These are phyloP conservation scores for Cicer arietinum DNA, from an alignment of 306 rosid genomes.

Conservation along the genomic window DNA sequence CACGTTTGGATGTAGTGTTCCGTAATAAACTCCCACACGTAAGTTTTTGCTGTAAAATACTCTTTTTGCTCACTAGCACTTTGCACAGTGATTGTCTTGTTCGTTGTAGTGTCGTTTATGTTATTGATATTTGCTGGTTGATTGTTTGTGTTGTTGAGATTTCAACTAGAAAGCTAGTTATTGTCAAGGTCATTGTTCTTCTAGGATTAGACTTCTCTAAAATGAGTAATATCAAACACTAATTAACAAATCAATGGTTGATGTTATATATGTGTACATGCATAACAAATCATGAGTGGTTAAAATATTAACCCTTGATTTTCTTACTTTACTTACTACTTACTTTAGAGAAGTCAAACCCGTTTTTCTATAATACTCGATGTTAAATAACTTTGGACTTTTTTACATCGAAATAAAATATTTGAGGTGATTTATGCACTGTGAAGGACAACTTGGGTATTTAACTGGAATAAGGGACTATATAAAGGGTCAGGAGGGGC, in stretches of 20 bases:
- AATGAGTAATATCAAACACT: no score
- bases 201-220: no score
- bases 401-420: neutral
- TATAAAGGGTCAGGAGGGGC: constrained; percentile 27
- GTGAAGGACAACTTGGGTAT: constrained; percentile 24
- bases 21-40: constrained; percentile 97
- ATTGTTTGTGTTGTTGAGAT: constrained; percentile 14
- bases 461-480: constrained; percentile 14
- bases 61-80: constrained; percentile 26
- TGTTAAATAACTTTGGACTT: neutral
- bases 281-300: no score
- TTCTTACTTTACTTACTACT: no score
- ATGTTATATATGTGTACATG: no score
- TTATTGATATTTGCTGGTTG: constrained; percentile 23
- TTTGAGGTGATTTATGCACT: constrained; percentile 22
- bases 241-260: no score
- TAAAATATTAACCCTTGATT: no score
- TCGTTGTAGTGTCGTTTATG: constrained; percentile 7
- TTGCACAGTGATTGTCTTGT: neutral
- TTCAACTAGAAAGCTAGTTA: constrained; percentile 29
- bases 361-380: neutral
- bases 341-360: no score
- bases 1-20: constrained; percentile 89
- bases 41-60: constrained; percentile 24
- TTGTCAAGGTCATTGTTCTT: constrained; percentile 27